phyloP scores from a whole-genome alignment of 768 basidiomycete species.

The Strobilomyces echinocephalus region DNA sequence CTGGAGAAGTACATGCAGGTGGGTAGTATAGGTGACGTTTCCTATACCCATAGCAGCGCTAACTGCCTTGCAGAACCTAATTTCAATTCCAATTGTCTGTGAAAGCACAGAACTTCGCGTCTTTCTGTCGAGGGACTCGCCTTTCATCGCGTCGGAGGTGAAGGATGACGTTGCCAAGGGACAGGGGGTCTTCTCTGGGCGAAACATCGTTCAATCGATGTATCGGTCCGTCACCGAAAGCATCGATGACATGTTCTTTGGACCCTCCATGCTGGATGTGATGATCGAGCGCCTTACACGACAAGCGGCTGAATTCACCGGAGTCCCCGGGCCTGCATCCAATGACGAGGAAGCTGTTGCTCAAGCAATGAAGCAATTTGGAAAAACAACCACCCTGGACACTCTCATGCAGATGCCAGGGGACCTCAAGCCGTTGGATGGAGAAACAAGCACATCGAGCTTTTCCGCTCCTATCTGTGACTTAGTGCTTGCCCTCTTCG shows the following conservation, averaged over 20 bases:
- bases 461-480: slow-evolving; percentile 96
- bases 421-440: slow-evolving; percentile 76
- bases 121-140: slow-evolving; percentile 86
- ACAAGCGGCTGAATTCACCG: slow-evolving; percentile 86
- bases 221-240: slow-evolving; percentile 91
- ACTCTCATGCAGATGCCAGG: slow-evolving; percentile 69
- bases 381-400: slow-evolving; percentile 61
- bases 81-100: slow-evolving; percentile 70
- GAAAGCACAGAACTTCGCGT: slow-evolving; percentile 76
- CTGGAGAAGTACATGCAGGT: slow-evolving; percentile 93
- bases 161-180: slow-evolving; percentile 38
- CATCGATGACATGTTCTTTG: slow-evolving; percentile 96
- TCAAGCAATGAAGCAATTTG: slow-evolving; percentile 69
- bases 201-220: slow-evolving; percentile 76
- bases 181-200: slow-evolving; percentile 53
- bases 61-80: slow-evolving; percentile 51
- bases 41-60: not conserved
- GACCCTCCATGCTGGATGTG: slow-evolving; percentile 92
- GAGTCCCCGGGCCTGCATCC: slow-evolving; percentile 71
- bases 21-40: not conserved
- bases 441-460: slow-evolving; percentile 82
- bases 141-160: slow-evolving; percentile 61
- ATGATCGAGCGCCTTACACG: slow-evolving; percentile 87
- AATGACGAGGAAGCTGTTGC: slow-evolving; percentile 83
- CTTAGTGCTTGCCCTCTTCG: slow-evolving; percentile 87